phyloP scores from a whole-genome alignment of 257 asterid genomes.

The Agastache rugosa region DNA sequence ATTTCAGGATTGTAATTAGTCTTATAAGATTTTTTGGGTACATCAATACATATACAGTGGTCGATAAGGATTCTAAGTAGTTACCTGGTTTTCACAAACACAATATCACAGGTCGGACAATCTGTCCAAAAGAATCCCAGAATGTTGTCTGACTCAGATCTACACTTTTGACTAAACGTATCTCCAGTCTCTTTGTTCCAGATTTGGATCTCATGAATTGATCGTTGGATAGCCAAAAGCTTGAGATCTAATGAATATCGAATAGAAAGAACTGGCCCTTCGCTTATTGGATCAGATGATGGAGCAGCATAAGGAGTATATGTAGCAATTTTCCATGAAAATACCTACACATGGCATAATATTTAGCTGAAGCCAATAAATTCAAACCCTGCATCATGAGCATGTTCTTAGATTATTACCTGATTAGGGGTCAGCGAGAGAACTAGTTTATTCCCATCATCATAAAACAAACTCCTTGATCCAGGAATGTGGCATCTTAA shows the following conservation, averaged over 20 bases:
- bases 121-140: slow-evolving; percentile 98
- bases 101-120: slow-evolving; percentile 75
- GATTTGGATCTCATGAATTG: slow-evolving; percentile 77
- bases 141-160: slow-evolving; percentile 75
- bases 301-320: slow-evolving; percentile 70
- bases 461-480: slow-evolving; percentile 64
- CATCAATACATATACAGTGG: not conserved
- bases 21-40: too few relatives aligned
- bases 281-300: slow-evolving; percentile 70
- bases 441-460: slow-evolving; percentile 80
- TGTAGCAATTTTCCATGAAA: slow-evolving; percentile 85
- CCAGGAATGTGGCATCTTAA: slow-evolving; percentile 73
- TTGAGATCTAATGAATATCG: slow-evolving; percentile 85
- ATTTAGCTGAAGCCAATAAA: slow-evolving; percentile 36
- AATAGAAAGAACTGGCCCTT: slow-evolving; percentile 80
- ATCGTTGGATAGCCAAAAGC: slow-evolving; percentile 90
- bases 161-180: slow-evolving; percentile 67
- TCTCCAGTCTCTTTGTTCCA: slow-evolving; percentile 77
- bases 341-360: slow-evolving; percentile 54
- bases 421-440: slow-evolving; percentile 73
- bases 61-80: slow-evolving; percentile 24
- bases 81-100: slow-evolving; percentile 90
- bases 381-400: slow-evolving; percentile 9
- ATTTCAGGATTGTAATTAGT: not conserved
- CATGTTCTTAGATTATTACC: slow-evolving; percentile 47